Base-by-base conservation (phyloP, 768 basidiomycete genomes). In the Psilocybe subaeruginosa region DNA sequence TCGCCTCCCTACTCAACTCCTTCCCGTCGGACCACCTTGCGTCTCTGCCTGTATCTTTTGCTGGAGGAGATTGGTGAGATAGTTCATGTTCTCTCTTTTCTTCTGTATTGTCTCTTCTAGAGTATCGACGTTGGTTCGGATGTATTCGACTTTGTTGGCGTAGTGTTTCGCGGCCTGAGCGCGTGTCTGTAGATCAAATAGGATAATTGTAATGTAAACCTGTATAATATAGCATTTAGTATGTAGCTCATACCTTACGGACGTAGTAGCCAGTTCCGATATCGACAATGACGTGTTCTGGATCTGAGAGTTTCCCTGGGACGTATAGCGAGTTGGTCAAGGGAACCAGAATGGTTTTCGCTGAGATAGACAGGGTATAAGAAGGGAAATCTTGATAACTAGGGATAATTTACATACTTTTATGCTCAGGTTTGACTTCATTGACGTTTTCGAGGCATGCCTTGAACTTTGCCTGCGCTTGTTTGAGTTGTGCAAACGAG, bases 211-310 rank as follows among this genome's bases (percentile, higher is more conserved):
- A 30, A 35, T 48, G 16, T 35, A 30, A 6, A 51, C 9, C n/a
- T n/a, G 19, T 23, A 11, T 11, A 39, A 65, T 19, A 17, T 23
- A n/a, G 23, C 23, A 0, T 23, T 23, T 3, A 17, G 45, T 46
- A 9, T 19, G 46, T 45, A 9, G 17, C 17, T 57, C 79, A 47
- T 50, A 93, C 97, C 84, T 99, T 99, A 76, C 93, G 88, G 16
- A 99, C 92, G 66, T 90, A 98, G 75, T 98, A 99, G 0, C 97
- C 97, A 0, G 97, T 99, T 1, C 97, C 97, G 29, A 99, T 83
- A 72, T 99, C 97, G 41, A 99, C 86, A 63, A 99, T 89, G 50
- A 99, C 96, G 66, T 93, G 85, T 48, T 95, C 90, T 0, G 85
- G 74, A 70, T 97, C 91, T 45, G 80, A 81, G 50, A 99, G 81